Evolutionary conservation across 345 rosid species (phyloP), one percentile per base, ranked within the genome.

Genomic region (Camelina sativa): DNA sequence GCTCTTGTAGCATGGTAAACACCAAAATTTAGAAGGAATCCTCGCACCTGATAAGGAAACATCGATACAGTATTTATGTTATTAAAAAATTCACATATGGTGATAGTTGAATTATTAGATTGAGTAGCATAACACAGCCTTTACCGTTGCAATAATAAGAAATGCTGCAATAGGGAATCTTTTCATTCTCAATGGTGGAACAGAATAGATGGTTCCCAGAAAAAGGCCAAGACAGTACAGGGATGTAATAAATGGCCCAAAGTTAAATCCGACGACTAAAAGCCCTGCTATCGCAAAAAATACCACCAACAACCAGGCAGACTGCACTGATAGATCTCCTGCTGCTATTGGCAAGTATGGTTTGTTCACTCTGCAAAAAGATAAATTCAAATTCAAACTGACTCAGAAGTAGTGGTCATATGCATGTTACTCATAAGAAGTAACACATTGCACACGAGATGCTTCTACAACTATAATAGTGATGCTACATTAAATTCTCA

Each of bases 291-390:
- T 81, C 35, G 91, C 93, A 80, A 94, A 91, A 81, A 82, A 80
- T 72, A 86, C 73, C 79, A 94, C 98, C 89, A 94, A 68, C 54
- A 84, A 64, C 98, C 98, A 94, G 19, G 98, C 98, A 65, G 88
- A 83, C 76, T 87, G 88, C 71, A 89, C 89, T 28, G 97, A 91
- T 44, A 94, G 97, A 82, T 94, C 98, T 74, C 98, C 98, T 19
- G 98, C 97, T 80, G 96, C 98, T 78, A 94, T 89, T 62, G 97
- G 98, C 77, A 94, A 84, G 81, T 94, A 91, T 19, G 98, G 98
- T 79, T 94, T 94, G 84, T 94, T 94, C 82, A 94, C 98, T 87
- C 97, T 94, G 86, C 84, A 87, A 69, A 80, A 64, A 2, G 54
- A 40, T 17, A 28, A 23, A 8, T n/a, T 5, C 37, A 46, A 37